phyloP scores from a whole-genome alignment of 2,329 filamentous ascomycete genomes.

The Dothistroma pini region DNA sequence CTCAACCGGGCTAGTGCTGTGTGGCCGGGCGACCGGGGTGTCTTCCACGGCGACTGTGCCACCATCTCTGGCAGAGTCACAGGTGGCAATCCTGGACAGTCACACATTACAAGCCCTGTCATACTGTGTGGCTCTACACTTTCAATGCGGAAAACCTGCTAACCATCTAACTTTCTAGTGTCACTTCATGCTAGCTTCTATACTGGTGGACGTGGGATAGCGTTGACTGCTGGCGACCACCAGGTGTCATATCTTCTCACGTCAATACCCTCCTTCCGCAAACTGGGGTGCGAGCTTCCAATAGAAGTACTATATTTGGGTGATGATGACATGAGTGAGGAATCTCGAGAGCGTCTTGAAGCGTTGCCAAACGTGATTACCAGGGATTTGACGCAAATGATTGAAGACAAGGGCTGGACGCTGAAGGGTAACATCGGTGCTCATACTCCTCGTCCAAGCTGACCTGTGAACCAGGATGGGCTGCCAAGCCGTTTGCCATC shows the following conservation, averaged over 20 bases:
- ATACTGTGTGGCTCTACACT: too few species aligned
- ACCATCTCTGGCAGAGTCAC: too few species aligned
- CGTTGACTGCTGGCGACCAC: slow-evolving; percentile 44
- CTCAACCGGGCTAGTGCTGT: too few species aligned
- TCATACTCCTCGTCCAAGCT: background rate
- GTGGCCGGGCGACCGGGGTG: too few species aligned
- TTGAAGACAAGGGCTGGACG: slow-evolving; percentile 44
- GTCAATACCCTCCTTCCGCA: slow-evolving; percentile 39
- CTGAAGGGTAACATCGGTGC: slow-evolving; percentile 26
- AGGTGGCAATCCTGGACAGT: too few species aligned
- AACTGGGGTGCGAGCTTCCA: slow-evolving; percentile 39
- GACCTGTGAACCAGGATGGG: slow-evolving; percentile 36
- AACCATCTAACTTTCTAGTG: slow-evolving; percentile 19
- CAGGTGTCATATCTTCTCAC: slow-evolving; percentile 45
- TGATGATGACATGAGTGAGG: slow-evolving; percentile 43
- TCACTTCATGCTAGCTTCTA: slow-evolving; percentile 42
- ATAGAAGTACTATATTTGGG: slow-evolving; percentile 44
- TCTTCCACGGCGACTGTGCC: too few species aligned
- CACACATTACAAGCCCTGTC: too few species aligned
- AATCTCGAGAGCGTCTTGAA: slow-evolving; percentile 42
- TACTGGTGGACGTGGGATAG: slow-evolving; percentile 43
- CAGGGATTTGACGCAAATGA: slow-evolving; percentile 44
- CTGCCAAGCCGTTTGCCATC: slow-evolving; percentile 47
- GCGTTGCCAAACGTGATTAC: slow-evolving; percentile 43
- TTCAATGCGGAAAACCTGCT: too few species aligned